Evolutionary conservation across 2,329 filamentous ascomycete species (phyloP).

Genomic region (Penicillium vulpinum): DNA sequence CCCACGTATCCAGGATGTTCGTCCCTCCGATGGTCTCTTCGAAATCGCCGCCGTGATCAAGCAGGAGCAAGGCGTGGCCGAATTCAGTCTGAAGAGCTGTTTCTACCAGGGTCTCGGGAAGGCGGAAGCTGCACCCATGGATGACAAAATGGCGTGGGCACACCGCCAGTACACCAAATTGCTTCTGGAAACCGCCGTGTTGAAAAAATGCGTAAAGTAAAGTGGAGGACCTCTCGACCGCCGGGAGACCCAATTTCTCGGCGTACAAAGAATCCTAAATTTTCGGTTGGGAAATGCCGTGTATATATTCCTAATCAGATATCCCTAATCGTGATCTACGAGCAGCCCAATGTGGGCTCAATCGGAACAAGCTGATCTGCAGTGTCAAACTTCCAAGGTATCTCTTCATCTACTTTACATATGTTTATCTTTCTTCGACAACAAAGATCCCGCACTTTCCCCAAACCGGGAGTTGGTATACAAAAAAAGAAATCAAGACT

Average conservation of each 20-base stretch:
- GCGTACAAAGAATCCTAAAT: background rate
- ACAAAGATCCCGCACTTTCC: background rate
- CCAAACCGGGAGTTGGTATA: background rate
- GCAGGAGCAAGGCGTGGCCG: conserved; percentile 58
- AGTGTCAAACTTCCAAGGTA: background rate
- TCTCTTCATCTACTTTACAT: background rate
- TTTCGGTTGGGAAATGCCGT: conserved; percentile 3
- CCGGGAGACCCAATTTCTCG: background rate
- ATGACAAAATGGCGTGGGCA: conserved; percentile 49
- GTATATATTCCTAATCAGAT: conserved; percentile 20
- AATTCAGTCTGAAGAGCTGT: conserved; percentile 65
- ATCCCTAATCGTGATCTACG: conserved; percentile 10
- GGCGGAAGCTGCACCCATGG: conserved; percentile 47
- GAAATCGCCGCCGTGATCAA: conserved; percentile 64
- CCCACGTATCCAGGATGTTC: conserved; percentile 57
- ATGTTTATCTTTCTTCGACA: background rate
- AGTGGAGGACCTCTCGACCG: background rate
- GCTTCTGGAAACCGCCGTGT: conserved; percentile 55
- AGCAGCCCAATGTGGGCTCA: background rate
- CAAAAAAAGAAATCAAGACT: background rate
- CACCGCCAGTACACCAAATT: conserved; percentile 60
- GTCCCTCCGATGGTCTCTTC: conserved; percentile 66
- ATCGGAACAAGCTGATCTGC: background rate
- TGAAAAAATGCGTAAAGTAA: conserved; percentile 21
- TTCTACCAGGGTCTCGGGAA: conserved; percentile 59